Evolutionary conservation across 768 basidiomycete species (phyloP).

Genomic region (Ramaria rubella): DNA sequence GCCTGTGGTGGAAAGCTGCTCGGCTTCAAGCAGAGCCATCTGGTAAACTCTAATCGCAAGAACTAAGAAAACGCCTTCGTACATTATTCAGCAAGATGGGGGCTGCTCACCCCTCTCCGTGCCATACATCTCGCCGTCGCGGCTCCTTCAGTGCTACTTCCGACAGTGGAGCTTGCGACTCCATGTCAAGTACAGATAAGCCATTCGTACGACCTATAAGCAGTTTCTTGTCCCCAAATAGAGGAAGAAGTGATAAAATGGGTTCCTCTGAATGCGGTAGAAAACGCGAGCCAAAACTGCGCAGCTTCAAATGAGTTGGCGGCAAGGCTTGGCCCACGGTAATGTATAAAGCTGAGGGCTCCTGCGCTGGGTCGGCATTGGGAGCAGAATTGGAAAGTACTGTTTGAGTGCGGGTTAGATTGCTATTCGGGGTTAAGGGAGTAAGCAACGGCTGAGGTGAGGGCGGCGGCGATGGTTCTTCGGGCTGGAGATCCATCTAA

Average conservation of each 20-base stretch:
- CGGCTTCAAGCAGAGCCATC: conserved; percentile 64
- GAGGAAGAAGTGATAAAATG: conserved; percentile 69
- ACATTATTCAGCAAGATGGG: neutral
- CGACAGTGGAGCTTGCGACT: conserved; percentile 51
- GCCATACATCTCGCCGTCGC: conserved; percentile 59
- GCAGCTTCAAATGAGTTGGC: conserved; percentile 61
- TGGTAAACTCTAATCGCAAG: conserved; percentile 55
- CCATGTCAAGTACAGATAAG: conserved; percentile 77
- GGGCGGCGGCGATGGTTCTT: neutral
- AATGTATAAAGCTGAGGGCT: conserved; percentile 35
- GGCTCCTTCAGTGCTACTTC: conserved; percentile 49
- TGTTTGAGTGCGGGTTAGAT: conserved; percentile 1
- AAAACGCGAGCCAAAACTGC: conserved; percentile 81
- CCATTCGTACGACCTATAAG: conserved; percentile 77
- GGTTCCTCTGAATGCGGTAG: conserved; percentile 71
- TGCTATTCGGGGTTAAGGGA: neutral
- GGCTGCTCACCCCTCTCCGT: conserved; percentile 60
- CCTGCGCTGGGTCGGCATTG: conserved; percentile 20
- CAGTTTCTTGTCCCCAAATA: conserved; percentile 57
- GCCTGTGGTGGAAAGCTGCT: conserved; percentile 46
- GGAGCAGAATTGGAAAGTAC: conserved; percentile 14
- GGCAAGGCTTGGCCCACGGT: conserved; percentile 13
- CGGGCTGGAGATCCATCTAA: neutral
- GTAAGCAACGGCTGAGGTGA: neutral
- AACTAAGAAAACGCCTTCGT: neutral